Base-by-base conservation (phyloP, 306 rosid genomes). In the Lupinus albus region DNA sequence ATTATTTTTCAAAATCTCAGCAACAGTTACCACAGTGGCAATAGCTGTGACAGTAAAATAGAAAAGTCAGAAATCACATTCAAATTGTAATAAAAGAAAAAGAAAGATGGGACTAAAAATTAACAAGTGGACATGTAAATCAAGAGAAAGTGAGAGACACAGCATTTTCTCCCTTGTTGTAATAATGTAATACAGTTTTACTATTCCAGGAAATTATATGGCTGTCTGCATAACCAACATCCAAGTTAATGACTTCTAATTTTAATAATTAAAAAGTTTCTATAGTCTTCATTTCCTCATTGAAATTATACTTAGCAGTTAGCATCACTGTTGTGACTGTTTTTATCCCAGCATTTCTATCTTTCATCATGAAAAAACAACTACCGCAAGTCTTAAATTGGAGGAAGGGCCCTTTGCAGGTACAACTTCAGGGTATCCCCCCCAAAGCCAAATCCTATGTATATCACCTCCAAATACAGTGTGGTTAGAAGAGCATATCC, bases 1-100 rank as follows among this genome's bases (percentile, higher is more conserved):
- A 15, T 86, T 89, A 71, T 89, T 89, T 81, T 89, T 89, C 85
- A 89, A 68, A 47, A 89, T 89, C 72, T 89, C 96, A 51, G 96
- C 88, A 79, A 89, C 85, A 32, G 96, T 86, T 38, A 89, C 96
- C 21, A 89, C 96, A 0, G 96, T 89, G 1, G 96, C 86, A 71
- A 89, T 89, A 42, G 96, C 96, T 89, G 84, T 54, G 42, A 53
- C 35, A 78, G 52, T 13, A 53, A 61, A 77, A 7, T 1, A 49
- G 13, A 50, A 70, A 50, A 18, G 2, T 60, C 15, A 46, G 39
- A 61, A 28, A 38, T 49, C 56, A 36, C 11, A 46, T 21, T n/a
- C 14, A 21, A 21, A 33, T 32, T 57, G 39, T 7, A 39, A 18
- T 3, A 8, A 68, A 0, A 54, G 15, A 58, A 48, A 21, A 41